A percentile compares a stretch with the other conserved stretches of the same genome.
These are phyloP conservation scores for Rhodosporidiobolus sp. DNA, from an alignment of 768 basidiomycete genomes.

Conservation along the genomic window DNA sequence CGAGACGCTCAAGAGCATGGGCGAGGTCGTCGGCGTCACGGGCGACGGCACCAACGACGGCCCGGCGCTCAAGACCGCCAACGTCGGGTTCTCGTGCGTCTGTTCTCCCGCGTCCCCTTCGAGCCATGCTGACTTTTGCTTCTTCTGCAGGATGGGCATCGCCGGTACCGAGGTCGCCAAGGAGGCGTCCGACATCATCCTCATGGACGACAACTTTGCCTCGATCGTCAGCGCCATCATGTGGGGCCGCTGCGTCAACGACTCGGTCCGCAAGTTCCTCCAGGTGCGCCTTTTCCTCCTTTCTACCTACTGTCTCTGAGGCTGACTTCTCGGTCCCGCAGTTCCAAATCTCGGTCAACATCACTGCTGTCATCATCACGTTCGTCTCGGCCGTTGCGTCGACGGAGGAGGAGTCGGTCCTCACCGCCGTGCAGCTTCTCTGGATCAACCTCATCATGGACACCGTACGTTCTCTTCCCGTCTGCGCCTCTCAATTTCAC, in stretches of 20 bases:
- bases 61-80: conserved; percentile 64
- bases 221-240: conserved; percentile 97
- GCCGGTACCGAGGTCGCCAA: conserved; percentile 98
- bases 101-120: too few relatives aligned
- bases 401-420: conserved; percentile 68
- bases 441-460: conserved; percentile 90
- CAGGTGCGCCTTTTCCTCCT: conserved; percentile 67
- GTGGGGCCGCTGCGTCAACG: conserved; percentile 99
- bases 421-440: conserved; percentile 90
- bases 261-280: conserved; percentile 93
- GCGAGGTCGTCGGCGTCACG: conserved; percentile 90
- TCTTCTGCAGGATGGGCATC: conserved; percentile 64
- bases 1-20: conserved; percentile 75
- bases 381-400: conserved; percentile 86
- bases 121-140: background rate
- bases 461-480: background rate
- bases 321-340: conserved; percentile 53
- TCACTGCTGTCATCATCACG: conserved; percentile 91
- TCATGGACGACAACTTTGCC: conserved; percentile 96
- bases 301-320: background rate
- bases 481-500: too few relatives aligned
- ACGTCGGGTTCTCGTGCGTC: conserved; percentile 79
- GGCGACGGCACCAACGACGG: conserved; percentile 99
- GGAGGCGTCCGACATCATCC: conserved; percentile 96
- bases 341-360: conserved; percentile 67